These are phyloP conservation scores for Colletotrichum ledebouriae DNA, from an alignment of 2,329 filamentous ascomycete species.

Conservation along the genomic window DNA sequence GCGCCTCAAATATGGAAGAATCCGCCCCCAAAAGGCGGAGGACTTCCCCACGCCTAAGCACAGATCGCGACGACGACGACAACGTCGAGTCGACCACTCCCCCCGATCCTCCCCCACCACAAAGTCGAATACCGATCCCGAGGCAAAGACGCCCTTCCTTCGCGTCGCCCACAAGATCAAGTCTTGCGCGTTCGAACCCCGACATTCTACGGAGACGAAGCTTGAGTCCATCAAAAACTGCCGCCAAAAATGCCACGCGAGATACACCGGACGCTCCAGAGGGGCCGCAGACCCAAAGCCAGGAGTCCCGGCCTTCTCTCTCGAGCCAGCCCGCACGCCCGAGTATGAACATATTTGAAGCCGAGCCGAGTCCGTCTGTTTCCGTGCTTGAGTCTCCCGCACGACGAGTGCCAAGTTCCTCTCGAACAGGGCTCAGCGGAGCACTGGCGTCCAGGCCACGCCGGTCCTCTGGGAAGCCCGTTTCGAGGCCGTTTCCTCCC, in stretches of 20 bases:
- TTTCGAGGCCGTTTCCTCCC: constrained; percentile 61
- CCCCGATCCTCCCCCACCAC: constrained; percentile 46
- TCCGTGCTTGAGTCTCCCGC: constrained; percentile 39
- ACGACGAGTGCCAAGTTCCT: constrained; percentile 47
- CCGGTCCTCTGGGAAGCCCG: constrained; percentile 58
- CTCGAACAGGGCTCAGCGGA: constrained; percentile 46
- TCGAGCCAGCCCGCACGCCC: constrained; percentile 29
- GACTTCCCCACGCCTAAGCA: constrained; percentile 66
- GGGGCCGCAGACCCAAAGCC: constrained; percentile 1
- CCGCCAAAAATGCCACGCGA: constrained; percentile 40
- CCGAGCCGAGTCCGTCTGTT: constrained; percentile 3
- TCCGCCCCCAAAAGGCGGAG: constrained; percentile 75
- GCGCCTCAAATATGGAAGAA: constrained; percentile 57
- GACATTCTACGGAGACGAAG: constrained; percentile 60
- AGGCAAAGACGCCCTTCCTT: constrained; percentile 66
- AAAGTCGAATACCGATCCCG: constrained; percentile 35
- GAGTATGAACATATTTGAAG: constrained; percentile 21
- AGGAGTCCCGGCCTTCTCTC: constrained; percentile 23
- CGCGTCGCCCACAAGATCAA: constrained; percentile 76
- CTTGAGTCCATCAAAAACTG: constrained; percentile 35
- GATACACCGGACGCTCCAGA: not conserved
- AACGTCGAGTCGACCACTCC: constrained; percentile 54
- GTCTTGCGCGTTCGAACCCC: constrained; percentile 72
- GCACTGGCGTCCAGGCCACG: constrained; percentile 53
- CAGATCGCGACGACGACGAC: constrained; percentile 38